These are phyloP conservation scores for Pseudogymnoascus sp. DNA, from an alignment of 2,329 filamentous ascomycete genomes.

Conservation along the genomic window DNA sequence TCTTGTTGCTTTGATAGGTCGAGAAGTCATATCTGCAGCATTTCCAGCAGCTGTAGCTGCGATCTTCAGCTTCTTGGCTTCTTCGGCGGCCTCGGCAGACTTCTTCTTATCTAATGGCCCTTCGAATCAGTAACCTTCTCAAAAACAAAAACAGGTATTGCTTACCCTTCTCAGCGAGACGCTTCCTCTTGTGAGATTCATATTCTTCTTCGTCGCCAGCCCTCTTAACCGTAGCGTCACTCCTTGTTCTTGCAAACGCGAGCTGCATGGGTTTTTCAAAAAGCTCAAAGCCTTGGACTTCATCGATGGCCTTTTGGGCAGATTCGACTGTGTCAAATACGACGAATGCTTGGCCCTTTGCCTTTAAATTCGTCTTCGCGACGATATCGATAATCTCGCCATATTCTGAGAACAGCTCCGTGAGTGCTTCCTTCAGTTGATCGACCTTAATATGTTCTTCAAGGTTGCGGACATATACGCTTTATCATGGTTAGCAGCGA, in stretches of 20 bases:
- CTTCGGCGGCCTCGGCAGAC: constrained; percentile 71
- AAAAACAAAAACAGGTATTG: constrained; percentile 9
- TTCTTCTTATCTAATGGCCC: constrained; percentile 59
- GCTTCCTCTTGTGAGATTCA: constrained; percentile 75
- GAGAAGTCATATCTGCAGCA: constrained; percentile 41
- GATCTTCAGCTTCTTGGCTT: constrained; percentile 69
- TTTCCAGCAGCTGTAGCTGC: constrained; percentile 35
- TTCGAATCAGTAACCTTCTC: constrained; percentile 5
- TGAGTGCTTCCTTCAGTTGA: constrained; percentile 63
- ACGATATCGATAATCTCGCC: constrained; percentile 78
- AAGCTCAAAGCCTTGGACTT: constrained; percentile 85
- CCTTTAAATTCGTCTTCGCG: constrained; percentile 81
- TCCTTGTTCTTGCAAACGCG: constrained; percentile 72
- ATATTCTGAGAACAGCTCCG: constrained; percentile 79
- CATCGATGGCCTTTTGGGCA: constrained; percentile 75
- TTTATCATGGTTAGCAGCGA: constrained; percentile 30
- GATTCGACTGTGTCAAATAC: constrained; percentile 78
- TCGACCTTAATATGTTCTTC: constrained; percentile 87
- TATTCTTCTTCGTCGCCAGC: constrained; percentile 73
- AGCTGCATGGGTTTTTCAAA: constrained; percentile 87
- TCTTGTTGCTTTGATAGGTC: constrained; percentile 63
- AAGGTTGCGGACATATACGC: constrained; percentile 72
- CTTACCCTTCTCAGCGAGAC: constrained; percentile 83
- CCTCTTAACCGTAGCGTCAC: constrained; percentile 76
- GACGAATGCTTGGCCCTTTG: constrained; percentile 92